Evolutionary conservation across 495 filamentous ascomycete genomes (phyloP), one percentile per base, ranked within the genome.

Genomic region (Podospora tetraspora): DNA sequence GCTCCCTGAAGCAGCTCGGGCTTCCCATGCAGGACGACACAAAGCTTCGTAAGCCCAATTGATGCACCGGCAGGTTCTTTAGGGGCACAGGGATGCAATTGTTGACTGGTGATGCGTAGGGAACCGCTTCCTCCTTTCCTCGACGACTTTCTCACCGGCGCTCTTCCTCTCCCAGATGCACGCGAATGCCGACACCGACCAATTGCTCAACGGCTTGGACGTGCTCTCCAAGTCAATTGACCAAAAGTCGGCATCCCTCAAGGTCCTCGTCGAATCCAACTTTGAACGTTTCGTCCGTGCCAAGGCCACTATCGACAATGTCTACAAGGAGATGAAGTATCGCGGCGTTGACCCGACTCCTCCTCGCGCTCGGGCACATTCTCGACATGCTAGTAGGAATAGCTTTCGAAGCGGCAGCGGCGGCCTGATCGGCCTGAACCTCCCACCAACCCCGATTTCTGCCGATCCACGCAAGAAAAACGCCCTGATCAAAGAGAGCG

Each of bases 271-370:
- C 25, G 95, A 99, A 78, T 92, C 91, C 30, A 98, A 99, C 74
- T 99, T 99, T 73, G 96, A 99, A 79, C 89, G 93, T 34, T 99
- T 99, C 78, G 94, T 99, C 34, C 88, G 90, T 12, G 95, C 96
- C 8, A 99, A 99, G 76, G 90, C 92, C 3, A 97, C 93, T 8
- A 98, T 99, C 69, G 95, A 99, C 79, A 93, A 93, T 81, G 95
- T 99, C 52, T 99, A 99, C 78, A 93, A 87, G 43, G 96, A 98
- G 79, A 98, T 99, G 95, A 92, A 93, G 63, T 92, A 91, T 64
- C 90, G 92, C 72, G 92, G 92, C 3, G 84, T 79, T 8, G 87
- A 91, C 34, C 84, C 85, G n/a, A 83, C 85, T n/a, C 73, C 82
- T 21, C 70, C 81, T 12, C 78, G 81, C 8, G 70, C 77, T 23